Evolutionary conservation across 129 eudicot genomes (phyloP).

Genomic region (Lonicera japonica): DNA sequence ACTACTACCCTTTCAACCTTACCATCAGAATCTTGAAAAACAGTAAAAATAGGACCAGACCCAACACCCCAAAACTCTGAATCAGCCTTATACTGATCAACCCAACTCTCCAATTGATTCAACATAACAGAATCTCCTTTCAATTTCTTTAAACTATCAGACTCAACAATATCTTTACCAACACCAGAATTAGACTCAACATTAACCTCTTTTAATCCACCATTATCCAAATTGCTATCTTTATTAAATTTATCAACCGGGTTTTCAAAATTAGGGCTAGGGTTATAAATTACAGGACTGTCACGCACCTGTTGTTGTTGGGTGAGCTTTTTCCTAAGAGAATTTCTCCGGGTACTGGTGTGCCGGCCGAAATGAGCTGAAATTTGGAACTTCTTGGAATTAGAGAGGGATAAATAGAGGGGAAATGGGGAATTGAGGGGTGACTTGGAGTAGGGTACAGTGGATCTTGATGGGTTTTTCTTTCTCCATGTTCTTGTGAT

Average conservation of each 20-base stretch:
- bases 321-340: conserved; percentile 20
- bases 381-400: conserved; percentile 28
- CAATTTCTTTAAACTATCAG: conserved; percentile 12
- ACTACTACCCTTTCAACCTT: conserved; percentile 48
- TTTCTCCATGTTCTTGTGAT: conserved; percentile 17
- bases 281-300: conserved; percentile 8
- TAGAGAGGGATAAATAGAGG: conserved; percentile 10
- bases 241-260: conserved; percentile 3
- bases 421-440: conserved; percentile 16
- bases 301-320: conserved; percentile 30
- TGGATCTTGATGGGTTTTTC: conserved; percentile 23
- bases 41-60: conserved; percentile 48
- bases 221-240: conserved; percentile 12
- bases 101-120: conserved; percentile 62
- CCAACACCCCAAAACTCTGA: conserved; percentile 72
- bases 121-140: conserved; percentile 36
- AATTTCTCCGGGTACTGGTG: conserved; percentile 27
- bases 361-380: conserved; percentile 54
- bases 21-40: conserved; percentile 43
- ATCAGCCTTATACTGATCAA: conserved; percentile 56
- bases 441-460: conserved; percentile 18
- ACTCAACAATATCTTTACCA: conserved; percentile 13
- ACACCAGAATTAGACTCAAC: not conserved
- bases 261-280: conserved; percentile 6
- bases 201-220: not conserved